phyloP scores from a whole-genome alignment of 1,284 basidiomycete genomes.

The Cutaneotrichosporon dermatis region DNA sequence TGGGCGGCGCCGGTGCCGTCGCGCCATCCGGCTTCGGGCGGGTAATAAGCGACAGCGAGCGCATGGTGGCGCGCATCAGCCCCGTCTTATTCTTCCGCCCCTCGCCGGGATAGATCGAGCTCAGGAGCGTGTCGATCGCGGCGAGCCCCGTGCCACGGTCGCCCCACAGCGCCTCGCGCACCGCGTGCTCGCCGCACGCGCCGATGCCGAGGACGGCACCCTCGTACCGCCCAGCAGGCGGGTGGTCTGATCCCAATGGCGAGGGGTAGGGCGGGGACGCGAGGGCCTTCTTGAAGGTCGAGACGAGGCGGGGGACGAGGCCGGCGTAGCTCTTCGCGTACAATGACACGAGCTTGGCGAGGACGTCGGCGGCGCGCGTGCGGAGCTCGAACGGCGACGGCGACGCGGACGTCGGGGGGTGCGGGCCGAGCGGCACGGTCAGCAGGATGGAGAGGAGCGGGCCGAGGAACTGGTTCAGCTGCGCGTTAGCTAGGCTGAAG shows the following conservation, averaged over 20 bases:
- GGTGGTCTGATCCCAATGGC: conserved; percentile 34
- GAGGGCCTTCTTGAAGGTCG: conserved; percentile 83
- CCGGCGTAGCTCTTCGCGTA: conserved; percentile 54
- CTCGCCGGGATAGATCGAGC: conserved; percentile 34
- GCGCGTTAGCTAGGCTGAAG: conserved; percentile 54
- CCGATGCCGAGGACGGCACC: conserved; percentile 79
- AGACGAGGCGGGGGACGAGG: conserved; percentile 62
- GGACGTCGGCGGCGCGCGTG: conserved; percentile 70
- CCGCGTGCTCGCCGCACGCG: conserved; percentile 75
- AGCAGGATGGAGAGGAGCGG: conserved; percentile 85
- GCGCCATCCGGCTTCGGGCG: conserved; percentile 18
- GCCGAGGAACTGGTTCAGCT: conserved; percentile 86
- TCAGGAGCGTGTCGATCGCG: conserved; percentile 31
- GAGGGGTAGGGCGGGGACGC: conserved; percentile 40
- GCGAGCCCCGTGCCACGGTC: conserved; percentile 26
- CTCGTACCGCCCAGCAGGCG: conserved; percentile 64
- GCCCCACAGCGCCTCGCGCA: conserved; percentile 63
- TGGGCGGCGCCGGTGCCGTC: conserved; percentile 13
- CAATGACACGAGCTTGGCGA: conserved; percentile 62
- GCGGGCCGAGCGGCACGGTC: conserved; percentile 65
- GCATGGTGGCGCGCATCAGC: conserved; percentile 31
- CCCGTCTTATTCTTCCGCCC: conserved; percentile 29
- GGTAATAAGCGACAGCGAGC: conserved; percentile 18
- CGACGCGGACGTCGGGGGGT: conserved; percentile 29
- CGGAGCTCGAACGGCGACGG: conserved; percentile 57